These are phyloP conservation scores for Parietichytrium sp. DNA, from an alignment of 108 stramenopile genomes.

Conservation along the genomic window DNA sequence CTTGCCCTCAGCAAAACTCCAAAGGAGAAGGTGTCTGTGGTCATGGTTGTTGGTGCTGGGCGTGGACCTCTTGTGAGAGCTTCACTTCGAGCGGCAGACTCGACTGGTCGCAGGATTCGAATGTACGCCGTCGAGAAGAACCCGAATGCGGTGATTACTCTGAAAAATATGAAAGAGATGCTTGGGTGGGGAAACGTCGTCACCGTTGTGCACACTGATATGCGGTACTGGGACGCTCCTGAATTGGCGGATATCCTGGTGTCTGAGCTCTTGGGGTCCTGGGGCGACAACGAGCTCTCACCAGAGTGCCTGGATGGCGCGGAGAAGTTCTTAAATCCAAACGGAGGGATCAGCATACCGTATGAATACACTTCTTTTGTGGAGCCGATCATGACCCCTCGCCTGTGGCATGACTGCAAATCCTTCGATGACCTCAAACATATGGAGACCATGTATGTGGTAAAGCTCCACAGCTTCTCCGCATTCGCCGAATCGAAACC, in stretches of 20 bases:
- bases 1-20: constrained; percentile 39
- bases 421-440: constrained; percentile 58
- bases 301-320: constrained; percentile 96
- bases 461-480: constrained; percentile 82
- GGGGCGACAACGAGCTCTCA: constrained; percentile 95
- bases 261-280: constrained; percentile 88
- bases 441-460: constrained; percentile 95
- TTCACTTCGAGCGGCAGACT: constrained; percentile 62
- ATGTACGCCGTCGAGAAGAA: constrained; percentile 90
- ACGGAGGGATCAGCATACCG: constrained; percentile 58
- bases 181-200: constrained; percentile 73
- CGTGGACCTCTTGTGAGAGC: constrained; percentile 88
- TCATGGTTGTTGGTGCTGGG: constrained; percentile 94
- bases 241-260: constrained; percentile 82
- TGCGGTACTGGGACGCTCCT: constrained; percentile 69
- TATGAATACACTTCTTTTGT: constrained; percentile 76
- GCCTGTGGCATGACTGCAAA: constrained; percentile 77
- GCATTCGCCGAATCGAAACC: constrained; percentile 75
- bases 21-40: constrained; percentile 52
- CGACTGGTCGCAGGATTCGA: constrained; percentile 57
- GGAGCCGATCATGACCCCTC: constrained; percentile 83
- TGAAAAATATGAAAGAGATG: constrained; percentile 69
- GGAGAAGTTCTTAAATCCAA: constrained; percentile 70
- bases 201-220: constrained; percentile 82
- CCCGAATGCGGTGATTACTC: constrained; percentile 90